These are phyloP conservation scores for Phallus indusiatus DNA, from an alignment of 768 basidiomycete genomes.

Conservation along the genomic window DNA sequence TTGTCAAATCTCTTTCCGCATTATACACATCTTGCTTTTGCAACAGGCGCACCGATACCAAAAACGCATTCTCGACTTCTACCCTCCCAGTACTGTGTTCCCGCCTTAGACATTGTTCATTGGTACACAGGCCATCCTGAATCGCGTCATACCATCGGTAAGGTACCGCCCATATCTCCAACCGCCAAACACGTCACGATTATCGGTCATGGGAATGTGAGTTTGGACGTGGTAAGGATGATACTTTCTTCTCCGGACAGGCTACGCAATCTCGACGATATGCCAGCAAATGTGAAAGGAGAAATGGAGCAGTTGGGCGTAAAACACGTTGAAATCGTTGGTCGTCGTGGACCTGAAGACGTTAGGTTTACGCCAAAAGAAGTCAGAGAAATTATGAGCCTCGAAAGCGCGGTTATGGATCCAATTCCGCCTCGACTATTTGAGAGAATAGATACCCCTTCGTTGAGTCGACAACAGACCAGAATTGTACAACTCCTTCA, in stretches of 20 bases:
- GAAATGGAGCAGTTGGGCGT: conserved; percentile 55
- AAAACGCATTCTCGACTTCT: conserved; percentile 37
- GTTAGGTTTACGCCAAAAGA: conserved; percentile 92
- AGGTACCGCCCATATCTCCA: conserved; percentile 45
- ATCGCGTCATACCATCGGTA: not conserved
- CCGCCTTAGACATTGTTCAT: conserved; percentile 80
- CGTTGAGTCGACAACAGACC: conserved; percentile 52
- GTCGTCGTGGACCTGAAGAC: conserved; percentile 78
- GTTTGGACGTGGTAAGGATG: conserved; percentile 86
- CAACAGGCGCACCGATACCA: conserved; percentile 74
- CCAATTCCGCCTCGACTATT: conserved; percentile 46
- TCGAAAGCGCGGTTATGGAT: conserved; percentile 58
- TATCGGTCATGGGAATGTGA: conserved; percentile 93
- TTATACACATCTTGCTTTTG: conserved; percentile 82
- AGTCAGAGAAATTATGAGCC: conserved; percentile 66
- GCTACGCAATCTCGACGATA: conserved; percentile 61
- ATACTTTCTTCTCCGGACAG: conserved; percentile 60
- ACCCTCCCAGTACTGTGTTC: conserved; percentile 36
- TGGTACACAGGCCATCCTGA: conserved; percentile 95
- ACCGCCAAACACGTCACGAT: conserved; percentile 73
- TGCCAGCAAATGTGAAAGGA: conserved; percentile 65
- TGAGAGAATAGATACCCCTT: conserved; percentile 3
- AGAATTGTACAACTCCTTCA: conserved; percentile 56
- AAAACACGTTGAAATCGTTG: conserved; percentile 73
- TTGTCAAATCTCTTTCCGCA: conserved; percentile 56